A percentile compares a stretch with the other conserved stretches of the same genome.
These are phyloP conservation scores for Senna siamea DNA, from an alignment of 306 rosid genomes.

Conservation along the genomic window DNA sequence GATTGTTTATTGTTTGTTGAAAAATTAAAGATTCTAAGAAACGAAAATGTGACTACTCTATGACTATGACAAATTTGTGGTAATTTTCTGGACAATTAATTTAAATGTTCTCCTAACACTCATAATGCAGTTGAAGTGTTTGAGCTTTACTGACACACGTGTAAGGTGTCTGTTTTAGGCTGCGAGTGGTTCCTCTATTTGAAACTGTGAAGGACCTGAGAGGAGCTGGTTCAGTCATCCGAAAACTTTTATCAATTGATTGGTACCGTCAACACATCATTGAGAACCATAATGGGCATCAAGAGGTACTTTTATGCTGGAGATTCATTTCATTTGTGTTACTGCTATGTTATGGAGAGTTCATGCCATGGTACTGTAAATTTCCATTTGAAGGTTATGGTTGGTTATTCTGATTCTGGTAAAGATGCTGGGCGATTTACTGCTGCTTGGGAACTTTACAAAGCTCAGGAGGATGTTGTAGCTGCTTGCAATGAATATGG, in stretches of 20 bases:
- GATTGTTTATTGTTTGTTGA: neutral
- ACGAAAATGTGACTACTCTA: constrained; percentile 8
- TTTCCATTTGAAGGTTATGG: constrained; percentile 80
- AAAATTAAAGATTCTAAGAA: constrained; percentile 19
- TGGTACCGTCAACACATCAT: constrained; percentile 85
- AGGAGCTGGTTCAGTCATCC: constrained; percentile 86
- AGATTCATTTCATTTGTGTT: constrained; percentile 17
- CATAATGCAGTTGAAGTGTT: neutral
- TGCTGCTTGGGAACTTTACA: constrained; percentile 97
- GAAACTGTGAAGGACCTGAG: constrained; percentile 94
- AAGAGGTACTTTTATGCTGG: constrained; percentile 65
- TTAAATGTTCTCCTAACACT: neutral
- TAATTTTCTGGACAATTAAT: constrained; percentile 5
- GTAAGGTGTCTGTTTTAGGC: constrained; percentile 45
- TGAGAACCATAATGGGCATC: constrained; percentile 80
- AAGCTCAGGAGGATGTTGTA: constrained; percentile 97
- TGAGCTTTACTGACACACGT: constrained; percentile 29
- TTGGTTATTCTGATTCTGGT: constrained; percentile 96
- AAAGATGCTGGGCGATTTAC: constrained; percentile 97
- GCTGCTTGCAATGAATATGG: constrained; percentile 89
- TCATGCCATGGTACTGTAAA: constrained; percentile 29
- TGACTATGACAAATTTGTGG: constrained; percentile 12
- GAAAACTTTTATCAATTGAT: constrained; percentile 79
- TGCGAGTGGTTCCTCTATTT: constrained; percentile 95
- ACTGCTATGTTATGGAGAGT: constrained; percentile 15